Evolutionary conservation across 2,329 filamentous ascomycete genomes (phyloP).

Genomic region (Aspergillus neoniger): DNA sequence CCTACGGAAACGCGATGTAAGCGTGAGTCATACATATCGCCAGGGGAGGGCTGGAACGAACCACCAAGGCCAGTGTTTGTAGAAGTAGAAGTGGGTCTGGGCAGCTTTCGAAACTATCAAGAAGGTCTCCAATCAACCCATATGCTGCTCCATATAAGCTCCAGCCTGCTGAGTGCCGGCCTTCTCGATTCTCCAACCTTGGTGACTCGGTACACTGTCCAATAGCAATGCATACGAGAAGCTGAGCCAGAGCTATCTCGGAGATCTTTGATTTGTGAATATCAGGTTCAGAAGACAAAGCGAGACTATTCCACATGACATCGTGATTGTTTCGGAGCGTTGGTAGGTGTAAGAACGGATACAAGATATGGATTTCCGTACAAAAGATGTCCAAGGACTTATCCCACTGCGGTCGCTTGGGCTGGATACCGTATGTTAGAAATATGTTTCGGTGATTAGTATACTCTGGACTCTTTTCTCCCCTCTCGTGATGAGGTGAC

Average conservation of each 20-base stretch:
- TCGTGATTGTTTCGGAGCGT: slow-evolving; percentile 18
- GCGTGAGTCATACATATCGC: not conserved
- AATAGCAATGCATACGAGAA: slow-evolving; percentile 25
- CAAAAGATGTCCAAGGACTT: slow-evolving; percentile 21
- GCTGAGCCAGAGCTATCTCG: slow-evolving; percentile 12
- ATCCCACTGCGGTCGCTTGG: slow-evolving; percentile 18
- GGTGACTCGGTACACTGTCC: slow-evolving; percentile 26
- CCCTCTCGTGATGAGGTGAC: not conserved
- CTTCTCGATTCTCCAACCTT: slow-evolving; percentile 13
- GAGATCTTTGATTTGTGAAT: too few relatives aligned
- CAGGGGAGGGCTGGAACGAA: not conserved
- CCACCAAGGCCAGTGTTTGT: slow-evolving; percentile 23
- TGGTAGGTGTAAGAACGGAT: slow-evolving; percentile 27
- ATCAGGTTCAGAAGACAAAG: not conserved
- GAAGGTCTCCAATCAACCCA: slow-evolving; percentile 24
- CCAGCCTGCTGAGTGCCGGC: slow-evolving; percentile 28
- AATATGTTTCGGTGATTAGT: slow-evolving; percentile 8
- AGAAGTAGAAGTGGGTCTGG: slow-evolving; percentile 17
- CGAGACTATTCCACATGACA: slow-evolving; percentile 12
- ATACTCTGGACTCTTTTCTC: not conserved
- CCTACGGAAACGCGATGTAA: slow-evolving; percentile 5
- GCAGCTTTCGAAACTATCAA: slow-evolving; percentile 19
- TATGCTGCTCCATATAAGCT: slow-evolving; percentile 25
- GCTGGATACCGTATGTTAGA: slow-evolving; percentile 12
- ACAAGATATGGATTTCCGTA: slow-evolving; percentile 26